Conservation (phyloP, 176 grass and related monocot species). For the Thinopyrum elongatum region DNA sequence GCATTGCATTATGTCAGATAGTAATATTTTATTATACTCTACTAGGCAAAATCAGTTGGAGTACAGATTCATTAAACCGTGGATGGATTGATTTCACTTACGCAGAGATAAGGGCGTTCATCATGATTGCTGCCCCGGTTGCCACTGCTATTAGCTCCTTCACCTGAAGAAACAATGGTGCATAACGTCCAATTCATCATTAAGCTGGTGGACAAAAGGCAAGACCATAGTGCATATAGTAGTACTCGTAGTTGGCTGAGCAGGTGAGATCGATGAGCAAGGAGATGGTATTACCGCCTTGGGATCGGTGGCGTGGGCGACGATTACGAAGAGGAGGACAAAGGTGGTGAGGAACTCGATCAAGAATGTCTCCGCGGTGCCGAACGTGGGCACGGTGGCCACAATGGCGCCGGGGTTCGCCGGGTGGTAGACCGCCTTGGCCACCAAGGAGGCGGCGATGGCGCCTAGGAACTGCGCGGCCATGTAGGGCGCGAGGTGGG, state of each 20-base stretch:
- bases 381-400: constrained; percentile 43
- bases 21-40: neutral
- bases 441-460: constrained; percentile 36
- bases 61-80: too few species aligned
- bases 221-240: too few species aligned
- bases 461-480: constrained; percentile 44
- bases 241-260: neutral
- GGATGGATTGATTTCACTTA: constrained; percentile 8
- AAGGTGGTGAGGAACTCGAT: constrained; percentile 69
- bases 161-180: constrained; percentile 6
- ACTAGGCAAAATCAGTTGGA: neutral
- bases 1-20: neutral
- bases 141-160: constrained; percentile 42
- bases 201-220: neutral
- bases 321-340: constrained; percentile 63
- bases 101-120: constrained; percentile 37
- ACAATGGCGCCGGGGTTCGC: neutral
- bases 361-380: constrained; percentile 23
- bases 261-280: neutral
- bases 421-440: constrained; percentile 44
- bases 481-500: constrained; percentile 48
- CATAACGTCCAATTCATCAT: neutral
- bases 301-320: constrained; percentile 40
- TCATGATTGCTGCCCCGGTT: constrained; percentile 16
- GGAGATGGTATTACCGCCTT: neutral